Evolutionary conservation across 1,284 basidiomycete genomes (phyloP).

Genomic region (Cutaneotrichosporon dermatis): DNA sequence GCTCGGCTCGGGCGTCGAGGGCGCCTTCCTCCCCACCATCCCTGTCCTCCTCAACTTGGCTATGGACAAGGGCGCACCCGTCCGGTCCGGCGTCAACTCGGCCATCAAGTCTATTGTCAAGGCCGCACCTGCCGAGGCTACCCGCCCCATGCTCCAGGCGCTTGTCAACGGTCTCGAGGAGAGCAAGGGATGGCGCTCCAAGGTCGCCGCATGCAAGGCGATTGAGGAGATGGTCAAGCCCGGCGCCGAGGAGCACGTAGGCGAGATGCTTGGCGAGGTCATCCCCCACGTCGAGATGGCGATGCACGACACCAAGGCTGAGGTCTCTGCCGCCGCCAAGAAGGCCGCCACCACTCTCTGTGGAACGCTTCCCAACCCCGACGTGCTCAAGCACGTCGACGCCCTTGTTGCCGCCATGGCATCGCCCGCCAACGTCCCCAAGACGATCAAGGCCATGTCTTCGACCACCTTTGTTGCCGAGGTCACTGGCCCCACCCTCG

Average conservation of each 20-base stretch:
- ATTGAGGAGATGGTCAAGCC: conserved; percentile 67
- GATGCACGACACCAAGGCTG: conserved; percentile 96
- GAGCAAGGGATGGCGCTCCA: conserved; percentile 85
- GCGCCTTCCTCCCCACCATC: conserved; percentile 76
- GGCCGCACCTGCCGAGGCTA: conserved; percentile 78
- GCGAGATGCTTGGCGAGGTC: conserved; percentile 73
- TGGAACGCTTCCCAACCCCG: conserved; percentile 87
- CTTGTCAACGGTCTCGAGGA: conserved; percentile 71
- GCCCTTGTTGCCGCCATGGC: conserved; percentile 93
- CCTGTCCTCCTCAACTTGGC: conserved; percentile 76
- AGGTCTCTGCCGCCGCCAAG: conserved; percentile 81
- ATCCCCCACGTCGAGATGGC: conserved; percentile 83
- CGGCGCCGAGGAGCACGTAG: conserved; percentile 73
- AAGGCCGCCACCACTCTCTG: conserved; percentile 94
- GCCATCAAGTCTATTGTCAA: conserved; percentile 85
- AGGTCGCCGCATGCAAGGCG: conserved; percentile 88
- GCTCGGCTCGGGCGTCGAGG: conserved; percentile 70
- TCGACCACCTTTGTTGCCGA: conserved; percentile 93
- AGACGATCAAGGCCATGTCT: conserved; percentile 92
- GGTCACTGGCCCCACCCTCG: conserved; percentile 91
- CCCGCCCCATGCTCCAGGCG: conserved; percentile 64
- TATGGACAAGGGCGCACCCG: conserved; percentile 93
- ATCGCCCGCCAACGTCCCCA: conserved; percentile 73
- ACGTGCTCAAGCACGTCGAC: conserved; percentile 85
- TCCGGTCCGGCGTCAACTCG: conserved; percentile 70